Conservation (phyloP, 2,329 filamentous ascomycete genomes). For the Achaetomium macrosporum region DNA sequence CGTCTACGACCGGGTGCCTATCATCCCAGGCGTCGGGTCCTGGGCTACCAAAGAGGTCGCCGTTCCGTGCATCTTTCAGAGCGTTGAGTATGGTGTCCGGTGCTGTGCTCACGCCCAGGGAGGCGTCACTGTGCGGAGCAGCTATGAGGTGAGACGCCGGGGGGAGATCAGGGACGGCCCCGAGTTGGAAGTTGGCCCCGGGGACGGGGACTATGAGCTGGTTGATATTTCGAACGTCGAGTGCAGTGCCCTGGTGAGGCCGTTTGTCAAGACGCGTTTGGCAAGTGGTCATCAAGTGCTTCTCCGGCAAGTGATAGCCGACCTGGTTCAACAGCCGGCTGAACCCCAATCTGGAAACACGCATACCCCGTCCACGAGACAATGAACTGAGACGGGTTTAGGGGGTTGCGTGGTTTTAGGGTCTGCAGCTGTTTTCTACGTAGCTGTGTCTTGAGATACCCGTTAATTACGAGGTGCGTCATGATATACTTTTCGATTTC, state of each 20-base stretch:
- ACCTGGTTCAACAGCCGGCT: conserved; percentile 7
- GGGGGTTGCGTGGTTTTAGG: background rate
- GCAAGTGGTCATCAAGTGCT: conserved; percentile 29
- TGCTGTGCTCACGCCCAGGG: conserved; percentile 38
- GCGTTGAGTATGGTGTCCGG: conserved; percentile 36
- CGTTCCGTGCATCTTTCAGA: conserved; percentile 41
- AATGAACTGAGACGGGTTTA: background rate
- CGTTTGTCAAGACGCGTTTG: conserved; percentile 32
- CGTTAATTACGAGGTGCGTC: background rate
- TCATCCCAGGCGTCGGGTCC: conserved; percentile 36
- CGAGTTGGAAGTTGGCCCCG: conserved; percentile 4
- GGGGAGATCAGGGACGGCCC: conserved; percentile 20
- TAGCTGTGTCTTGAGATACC: background rate
- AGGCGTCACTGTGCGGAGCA: conserved; percentile 39
- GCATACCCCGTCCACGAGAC: too few relatives aligned
- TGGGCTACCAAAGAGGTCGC: conserved; percentile 33
- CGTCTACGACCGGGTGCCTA: conserved; percentile 32
- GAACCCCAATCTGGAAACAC: too few relatives aligned
- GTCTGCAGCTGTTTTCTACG: background rate
- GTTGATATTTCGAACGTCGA: conserved; percentile 31
- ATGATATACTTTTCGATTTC: background rate
- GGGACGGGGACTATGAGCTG: conserved; percentile 28
- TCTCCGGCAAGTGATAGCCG: conserved; percentile 28
- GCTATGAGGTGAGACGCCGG: conserved; percentile 29
- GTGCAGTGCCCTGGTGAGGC: conserved; percentile 31